phyloP scores from a whole-genome alignment of 106 monocot genomes.

The Allium fistulosum region DNA sequence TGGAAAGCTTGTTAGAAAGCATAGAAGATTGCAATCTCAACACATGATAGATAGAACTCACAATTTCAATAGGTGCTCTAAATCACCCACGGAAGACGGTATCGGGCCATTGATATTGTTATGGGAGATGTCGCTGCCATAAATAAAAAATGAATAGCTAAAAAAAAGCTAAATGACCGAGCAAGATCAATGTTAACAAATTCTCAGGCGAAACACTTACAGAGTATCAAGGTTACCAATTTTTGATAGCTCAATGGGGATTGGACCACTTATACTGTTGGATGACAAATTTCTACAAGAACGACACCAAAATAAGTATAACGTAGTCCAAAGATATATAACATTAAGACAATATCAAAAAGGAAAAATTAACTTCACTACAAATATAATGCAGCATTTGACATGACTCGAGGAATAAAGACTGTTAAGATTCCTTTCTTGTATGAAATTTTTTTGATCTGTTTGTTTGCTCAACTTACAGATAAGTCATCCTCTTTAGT shows the following conservation, averaged over 20 bases:
- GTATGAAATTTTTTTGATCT: not conserved
- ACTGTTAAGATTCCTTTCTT: not conserved
- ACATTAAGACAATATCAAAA: too few species aligned
- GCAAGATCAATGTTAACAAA: too few species aligned
- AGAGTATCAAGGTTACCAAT: conserved; percentile 86
- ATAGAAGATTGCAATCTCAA: not conserved
- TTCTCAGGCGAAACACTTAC: conserved; percentile 30
- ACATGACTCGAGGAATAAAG: not conserved
- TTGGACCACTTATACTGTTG: conserved; percentile 62
- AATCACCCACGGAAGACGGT: conserved; percentile 76
- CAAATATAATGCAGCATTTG: too few species aligned
- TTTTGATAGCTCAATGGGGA: conserved; percentile 77
- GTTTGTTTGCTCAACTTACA: conserved; percentile 34
- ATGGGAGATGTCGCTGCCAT: conserved; percentile 65
- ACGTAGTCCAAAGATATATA: too few species aligned
- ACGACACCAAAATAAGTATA: too few species aligned
- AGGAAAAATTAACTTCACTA: too few species aligned
- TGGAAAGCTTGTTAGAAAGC: not conserved
- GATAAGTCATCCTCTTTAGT: conserved; percentile 79
- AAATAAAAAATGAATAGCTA: not conserved
- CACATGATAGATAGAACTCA: conserved; percentile 12
- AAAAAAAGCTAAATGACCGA: too few species aligned
- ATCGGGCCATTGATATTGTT: conserved; percentile 73
- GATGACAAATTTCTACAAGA: conserved; percentile 75
- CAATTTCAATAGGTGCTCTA: conserved; percentile 96